Base-by-base conservation (phyloP, 2,329 filamentous ascomycete genomes). In the Aquanectria penicillioides region DNA sequence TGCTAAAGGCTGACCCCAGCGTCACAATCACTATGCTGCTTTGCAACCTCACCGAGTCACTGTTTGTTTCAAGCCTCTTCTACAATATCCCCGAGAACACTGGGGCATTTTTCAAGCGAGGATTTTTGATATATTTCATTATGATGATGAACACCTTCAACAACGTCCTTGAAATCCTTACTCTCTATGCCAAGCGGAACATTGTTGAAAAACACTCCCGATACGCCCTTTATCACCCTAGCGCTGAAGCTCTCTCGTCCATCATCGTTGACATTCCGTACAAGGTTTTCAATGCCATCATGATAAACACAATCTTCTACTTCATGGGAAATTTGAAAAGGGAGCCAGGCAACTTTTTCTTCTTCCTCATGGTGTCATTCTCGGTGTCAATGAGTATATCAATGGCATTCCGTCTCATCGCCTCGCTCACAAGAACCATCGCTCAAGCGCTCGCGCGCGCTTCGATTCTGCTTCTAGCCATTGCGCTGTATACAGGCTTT, bases 241-340 rank as follows among this genome's bases (percentile, higher is more conserved):
- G 59, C 3, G 63, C 68, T 0, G 63, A 71, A 5, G 65, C 69
- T 0, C 25, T 65, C 3, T 53, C 61, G 0, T 48, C 47, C n/a
- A 54, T 54, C 15, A 44, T 63, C 3, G 34, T 44, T 11, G 61
- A 63, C 6, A 22, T 63, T 7, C 61, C 61, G 3, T 58, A 52
- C 37, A 63, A 63, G 50, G 47, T 59, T 0, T 51, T 61, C 31
- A 61, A 61, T 9, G 43, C 40, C 1, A 48, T 83, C 3, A 73
- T 90, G 41, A 57, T 63, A 12, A 63, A 63, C 15, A 11, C 36
- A 2, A 57, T 83, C 2, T 72, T 90, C 0, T 90, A 90, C 74
- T 89, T 90, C 71, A 84, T 90, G 83, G 83, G 84, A 1, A 84
- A 87, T 59, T 77, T 90, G 8, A 80, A 84, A 49, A 78, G 84